Base-by-base conservation (phyloP, 768 basidiomycete species). In the Mycena floridula region DNA sequence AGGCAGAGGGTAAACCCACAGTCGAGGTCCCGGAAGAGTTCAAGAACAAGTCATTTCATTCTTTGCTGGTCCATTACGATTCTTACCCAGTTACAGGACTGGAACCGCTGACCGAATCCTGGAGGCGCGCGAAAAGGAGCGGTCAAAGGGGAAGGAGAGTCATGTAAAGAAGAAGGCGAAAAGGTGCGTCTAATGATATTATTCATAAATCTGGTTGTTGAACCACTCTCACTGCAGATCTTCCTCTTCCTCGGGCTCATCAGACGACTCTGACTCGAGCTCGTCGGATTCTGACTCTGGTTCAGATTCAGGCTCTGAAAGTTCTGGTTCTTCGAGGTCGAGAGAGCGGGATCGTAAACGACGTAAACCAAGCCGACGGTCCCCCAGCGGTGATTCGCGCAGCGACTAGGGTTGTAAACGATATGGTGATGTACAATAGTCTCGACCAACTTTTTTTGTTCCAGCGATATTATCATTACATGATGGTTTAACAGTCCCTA, bases 11-110 rank as follows among this genome's bases (percentile, higher is more conserved):
- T 8, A 81, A 82, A 52, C 89, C 90, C 3, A 80, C 79, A 15
- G 82, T 89, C 0, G 88, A 90, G 49, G 78, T 92, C 9, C 92
- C 92, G 4, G 91, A 93, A 49, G 93, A 96, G 61, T 94, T 96
- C 64, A 90, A 81, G 70, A 74, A 65, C 49, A 82, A 83, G 88
- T 89, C 13, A 35, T 35, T n/a, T n/a, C 4, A 35, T 30, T 9
- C 13, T 7, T 35, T 35, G 32, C 32, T 7, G 13, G 24, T 21
- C 44, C 13, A 25, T 38, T 51, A 30, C 15, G 13, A 3, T 38
- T 25, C 26, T 43, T 32, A 54, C 45, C 38, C 22, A 20, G 32
- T 18, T 44, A 25, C 50, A 88, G 88, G 55, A 74, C 63, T 18
- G 91, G 91, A 2, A 81, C 80, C n/a, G 92, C 92, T 18, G 83